Evolutionary conservation across 495 filamentous ascomycete species (phyloP), one percentile per base, ranked within the genome.

Genomic region (Penicillium odoratum): DNA sequence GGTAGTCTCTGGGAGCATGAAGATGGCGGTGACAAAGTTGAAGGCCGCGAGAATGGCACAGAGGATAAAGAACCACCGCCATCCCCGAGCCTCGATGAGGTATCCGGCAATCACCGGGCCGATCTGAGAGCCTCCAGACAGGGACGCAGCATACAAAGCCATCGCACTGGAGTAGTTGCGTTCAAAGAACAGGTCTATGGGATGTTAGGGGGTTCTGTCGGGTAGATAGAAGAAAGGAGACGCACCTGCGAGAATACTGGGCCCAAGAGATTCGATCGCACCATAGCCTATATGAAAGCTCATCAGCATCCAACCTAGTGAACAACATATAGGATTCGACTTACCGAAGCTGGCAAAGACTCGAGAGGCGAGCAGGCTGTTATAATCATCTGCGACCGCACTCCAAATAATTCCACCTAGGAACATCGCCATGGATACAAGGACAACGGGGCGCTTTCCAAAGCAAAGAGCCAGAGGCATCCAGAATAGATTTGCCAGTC

Each of bases 401-500:
- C 64, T 69, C 69, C 69, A 72, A 6, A 72, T 69, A 10, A 71
- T 73, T 7, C 77, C 73, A 5, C 73, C 56, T 8, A 75, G 56
- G 36, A 77, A 70, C 15, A 74, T 63, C 1, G 75, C 43, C 26
- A 75, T 67, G 5, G 80, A 78, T 1, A 80, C 29, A 3, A 83
- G 55, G 0, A 80, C 69, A 21, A 76, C 58, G 7, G 74, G 74
- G 1, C 81, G 74, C 13, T 80, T 73, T 13, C 81, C 81, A 46
- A 73, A 80, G 26, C 76, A 67, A 30, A 80, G 73, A 0, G 81
- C 74, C 11, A 83, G 55, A 2, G 81, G 81, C 40, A 79, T 78
- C 74, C 79, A 80, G 45, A 81, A 58, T 7, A 81, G 48, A 8
- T 80, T 79, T 1, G 73, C 68, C 26, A 73, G 48, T 7, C 74